These are phyloP conservation scores for Penicillium canariense DNA, from an alignment of 495 filamentous ascomycete genomes.

Conservation along the genomic window DNA sequence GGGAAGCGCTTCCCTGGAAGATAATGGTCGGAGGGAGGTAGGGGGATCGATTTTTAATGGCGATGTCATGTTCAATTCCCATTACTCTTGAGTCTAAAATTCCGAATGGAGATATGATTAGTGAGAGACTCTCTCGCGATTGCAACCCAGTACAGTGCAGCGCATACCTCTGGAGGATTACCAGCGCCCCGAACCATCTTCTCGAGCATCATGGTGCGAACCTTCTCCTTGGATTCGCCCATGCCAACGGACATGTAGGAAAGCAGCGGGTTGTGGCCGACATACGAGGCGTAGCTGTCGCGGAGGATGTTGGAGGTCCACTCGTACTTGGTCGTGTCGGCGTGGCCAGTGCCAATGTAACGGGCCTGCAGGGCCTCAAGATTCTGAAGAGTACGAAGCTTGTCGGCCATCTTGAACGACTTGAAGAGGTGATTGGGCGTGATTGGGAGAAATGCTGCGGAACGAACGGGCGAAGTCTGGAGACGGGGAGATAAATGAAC, in stretches of 20 bases:
- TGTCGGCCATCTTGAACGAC: conserved; percentile 72
- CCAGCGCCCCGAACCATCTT: conserved; percentile 93
- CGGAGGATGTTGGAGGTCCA: conserved; percentile 90
- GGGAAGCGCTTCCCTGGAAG: too few relatives aligned
- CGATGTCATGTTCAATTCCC: background rate
- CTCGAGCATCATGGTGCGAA: conserved; percentile 75
- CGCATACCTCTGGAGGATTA: conserved; percentile 66
- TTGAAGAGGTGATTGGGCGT: background rate
- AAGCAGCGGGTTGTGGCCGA: conserved; percentile 86
- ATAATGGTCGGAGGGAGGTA: too few relatives aligned
- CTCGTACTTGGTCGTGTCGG: conserved; percentile 95
- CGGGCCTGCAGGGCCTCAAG: conserved; percentile 93
- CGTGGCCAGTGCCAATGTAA: conserved; percentile 95
- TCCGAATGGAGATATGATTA: conserved; percentile 7
- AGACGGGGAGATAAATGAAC: background rate
- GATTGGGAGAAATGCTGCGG: background rate
- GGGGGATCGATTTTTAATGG: background rate
- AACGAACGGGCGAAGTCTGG: conserved; percentile 1
- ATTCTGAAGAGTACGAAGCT: conserved; percentile 94
- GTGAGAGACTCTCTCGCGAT: background rate
- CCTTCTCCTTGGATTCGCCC: conserved; percentile 78
- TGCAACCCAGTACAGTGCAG: background rate
- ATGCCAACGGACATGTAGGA: conserved; percentile 88
- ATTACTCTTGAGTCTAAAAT: conserved; percentile 26
- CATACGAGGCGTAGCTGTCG: conserved; percentile 76